Evolutionary conservation across 345 rosid species (phyloP), one percentile per base, ranked within the genome.

Genomic region (Citrus unshiu): DNA sequence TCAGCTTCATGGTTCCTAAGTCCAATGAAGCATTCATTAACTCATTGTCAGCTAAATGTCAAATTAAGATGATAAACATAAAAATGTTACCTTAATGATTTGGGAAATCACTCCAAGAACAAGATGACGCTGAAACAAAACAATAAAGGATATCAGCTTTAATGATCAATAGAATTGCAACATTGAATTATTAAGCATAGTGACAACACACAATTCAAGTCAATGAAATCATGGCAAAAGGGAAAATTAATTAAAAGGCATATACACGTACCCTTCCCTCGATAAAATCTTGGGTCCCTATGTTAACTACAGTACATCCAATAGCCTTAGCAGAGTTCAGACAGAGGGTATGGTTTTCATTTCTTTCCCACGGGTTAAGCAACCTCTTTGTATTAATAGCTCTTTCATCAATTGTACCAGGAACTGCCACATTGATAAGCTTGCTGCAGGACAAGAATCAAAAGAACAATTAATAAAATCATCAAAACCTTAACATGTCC

Each of bases 321-420:
- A 96, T 92, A 10, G 98, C 99, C 86, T 96, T 96, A 34, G 97
- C 98, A 82, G 99, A 96, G 83, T 96, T 96, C 74, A 96, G 92
- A 70, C 97, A 95, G 29, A 95, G 95, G 18, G 99, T 93, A 76
- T 95, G 99, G 78, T 95, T 95, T 84, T 95, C 99, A 72, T 95
- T 95, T 81, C 98, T 90, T 83, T 96, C 99, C 99, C 99, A 96
- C 18, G 99, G 99, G 81, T 96, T 96, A 79, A 96, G 98, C 82
- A 91, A 77, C 72, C 92, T 92, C 90, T 96, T 96, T 12, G 97
- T 96, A 82, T 96, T 96, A 61, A 96, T 91, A 13, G 99, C 95
- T 71, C 99, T 90, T 87, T 96, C 99, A 83, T 96, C 99, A 57
- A 96, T 96, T 29, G 99, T 96, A 65, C 97, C 98, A 65, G 99